Conservation (phyloP, 164 flowering plant genomes). For the Nymphaea colorata region DNA sequence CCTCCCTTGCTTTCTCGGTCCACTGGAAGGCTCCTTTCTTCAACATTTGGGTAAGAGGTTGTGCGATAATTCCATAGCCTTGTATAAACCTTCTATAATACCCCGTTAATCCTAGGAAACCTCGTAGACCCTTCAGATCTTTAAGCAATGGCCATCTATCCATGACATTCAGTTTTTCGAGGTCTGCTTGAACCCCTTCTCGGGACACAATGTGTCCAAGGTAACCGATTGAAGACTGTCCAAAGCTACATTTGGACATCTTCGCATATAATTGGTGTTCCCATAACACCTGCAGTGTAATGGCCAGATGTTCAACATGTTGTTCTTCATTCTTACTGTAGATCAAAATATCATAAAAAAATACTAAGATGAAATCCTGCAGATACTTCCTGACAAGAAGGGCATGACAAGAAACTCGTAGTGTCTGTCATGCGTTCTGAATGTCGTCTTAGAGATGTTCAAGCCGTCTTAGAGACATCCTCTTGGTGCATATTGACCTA, state of each 20-base stretch:
- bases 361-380: not conserved
- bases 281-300: not conserved
- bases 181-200: not conserved
- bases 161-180: not conserved
- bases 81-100: not conserved
- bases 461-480: not conserved
- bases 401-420: slow-evolving; percentile 4
- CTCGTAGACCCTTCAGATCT: not conserved
- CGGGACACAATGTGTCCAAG: not conserved
- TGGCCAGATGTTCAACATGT: not conserved
- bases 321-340: not conserved
- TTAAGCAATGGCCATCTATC: not conserved
- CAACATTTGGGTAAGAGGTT: not conserved
- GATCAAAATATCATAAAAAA: slow-evolving; percentile 2
- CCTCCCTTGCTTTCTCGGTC: not conserved
- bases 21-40: not conserved
- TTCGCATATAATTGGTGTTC: not conserved
- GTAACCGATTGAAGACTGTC: too few relatives aligned
- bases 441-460: not conserved
- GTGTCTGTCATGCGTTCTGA: slow-evolving; percentile 1
- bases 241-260: too few relatives aligned
- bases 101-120: not conserved
- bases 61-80: not conserved
- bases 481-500: not conserved
- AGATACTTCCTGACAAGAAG: not conserved